Base-by-base conservation (phyloP, 1,284 basidiomycete genomes). In the Anthracocystis walkeri region DNA sequence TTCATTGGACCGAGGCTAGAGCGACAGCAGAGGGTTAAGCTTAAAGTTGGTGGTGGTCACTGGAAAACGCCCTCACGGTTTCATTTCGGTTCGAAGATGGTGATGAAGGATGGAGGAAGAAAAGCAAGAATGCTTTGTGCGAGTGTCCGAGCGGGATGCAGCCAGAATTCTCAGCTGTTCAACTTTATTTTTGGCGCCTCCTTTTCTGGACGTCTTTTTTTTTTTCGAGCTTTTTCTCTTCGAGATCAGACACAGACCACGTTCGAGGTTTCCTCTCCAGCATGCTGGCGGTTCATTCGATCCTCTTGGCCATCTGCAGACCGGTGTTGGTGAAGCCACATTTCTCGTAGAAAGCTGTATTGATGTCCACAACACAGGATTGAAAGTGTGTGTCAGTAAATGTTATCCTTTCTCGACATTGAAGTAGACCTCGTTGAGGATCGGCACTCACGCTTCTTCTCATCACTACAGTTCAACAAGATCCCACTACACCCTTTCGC, bases 391-490 rank as follows among this genome's bases (percentile, higher is more conserved):
- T n/a, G n/a, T n/a, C n/a, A n/a, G n/a, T n/a, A n/a, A n/a, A n/a
- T n/a, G n/a, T n/a, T n/a, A n/a, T n/a, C n/a, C n/a, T n/a, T n/a
- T 41, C 46, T 40, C 8, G 16, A 12, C 40, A 7, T 42, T 8
- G 25, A 27, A 16, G 7, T 14, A 21, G 16, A 25, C 12, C 18
- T 6, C 25, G 5, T 20, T 12, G 4, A 18, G 8, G 12, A 21
- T 20, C 8, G 25, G 29, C 6, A 70, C 94, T 86, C 85, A 97
- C 95, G 91, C 77, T 95, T 92, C 82, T 98, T 98, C 53, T 89
- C 89, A 74, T 93, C 91, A 83, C 90, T 94, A 86, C 96, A 99
- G 86, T 99, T 96, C 80, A 99, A 87, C 77, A 99, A 97, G 27
- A 94, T 95, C 90, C 98, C 97, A 87, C 97, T 97, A 18, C 86